Evolutionary conservation across 352 stramenopile genomes (phyloP).

Genomic region (Globisporangium lucens): DNA sequence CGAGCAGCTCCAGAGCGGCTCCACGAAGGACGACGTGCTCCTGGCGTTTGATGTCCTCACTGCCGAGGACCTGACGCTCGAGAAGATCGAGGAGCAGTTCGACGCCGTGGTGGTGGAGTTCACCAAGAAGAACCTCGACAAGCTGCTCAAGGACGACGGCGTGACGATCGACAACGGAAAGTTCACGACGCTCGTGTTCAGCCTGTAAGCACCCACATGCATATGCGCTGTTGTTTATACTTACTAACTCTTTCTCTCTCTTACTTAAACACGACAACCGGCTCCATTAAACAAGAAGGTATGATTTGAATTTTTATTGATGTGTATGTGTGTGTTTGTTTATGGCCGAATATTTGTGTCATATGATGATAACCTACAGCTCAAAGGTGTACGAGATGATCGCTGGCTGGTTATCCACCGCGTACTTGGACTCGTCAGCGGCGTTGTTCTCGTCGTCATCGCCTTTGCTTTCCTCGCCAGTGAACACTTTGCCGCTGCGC

Average conservation of each 20-base stretch:
- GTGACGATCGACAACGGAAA: constrained; percentile 67
- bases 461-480: not conserved
- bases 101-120: constrained; percentile 71
- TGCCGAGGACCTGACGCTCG: constrained; percentile 64
- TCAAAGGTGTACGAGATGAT: constrained; percentile 76
- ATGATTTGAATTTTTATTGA: constrained; percentile 31
- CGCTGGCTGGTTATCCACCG: constrained; percentile 37
- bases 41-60: constrained; percentile 80
- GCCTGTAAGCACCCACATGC: constrained; percentile 35
- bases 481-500: constrained; percentile 31
- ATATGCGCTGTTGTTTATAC: not conserved
- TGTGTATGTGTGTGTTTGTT: not conserved
- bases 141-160: constrained; percentile 49
- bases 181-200: constrained; percentile 82
- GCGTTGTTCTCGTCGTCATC: constrained; percentile 20
- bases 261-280: constrained; percentile 14
- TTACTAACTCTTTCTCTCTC: not conserved
- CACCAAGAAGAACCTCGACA: constrained; percentile 67
- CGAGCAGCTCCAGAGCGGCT: constrained; percentile 87
- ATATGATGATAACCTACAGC: constrained; percentile 24
- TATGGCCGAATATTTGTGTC: not conserved
- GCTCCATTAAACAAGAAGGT: constrained; percentile 12
- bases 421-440: constrained; percentile 21
- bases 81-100: constrained; percentile 83
- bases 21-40: constrained; percentile 77